Evolutionary conservation across 2,329 filamentous ascomycete species (phyloP).

Genomic region (Macrophomina tecta): DNA sequence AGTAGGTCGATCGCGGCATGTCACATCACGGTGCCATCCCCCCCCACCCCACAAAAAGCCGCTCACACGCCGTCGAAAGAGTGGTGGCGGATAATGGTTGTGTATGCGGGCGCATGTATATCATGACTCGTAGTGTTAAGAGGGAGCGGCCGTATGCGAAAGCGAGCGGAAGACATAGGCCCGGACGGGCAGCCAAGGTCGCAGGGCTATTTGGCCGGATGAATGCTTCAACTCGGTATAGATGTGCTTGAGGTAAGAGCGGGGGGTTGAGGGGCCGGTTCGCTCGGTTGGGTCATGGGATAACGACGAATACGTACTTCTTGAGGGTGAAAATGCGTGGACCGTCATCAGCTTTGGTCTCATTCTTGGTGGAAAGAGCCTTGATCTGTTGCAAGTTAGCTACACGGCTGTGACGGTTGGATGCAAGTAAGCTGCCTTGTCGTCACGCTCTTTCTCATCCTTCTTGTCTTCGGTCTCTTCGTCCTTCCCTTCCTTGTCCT

Average conservation of each 20-base stretch:
- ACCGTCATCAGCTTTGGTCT: slow-evolving; percentile 63
- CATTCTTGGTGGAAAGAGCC: slow-evolving; percentile 54
- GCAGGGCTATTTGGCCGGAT: background rate
- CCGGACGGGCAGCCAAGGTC: slow-evolving; percentile 5
- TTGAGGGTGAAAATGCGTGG: slow-evolving; percentile 84
- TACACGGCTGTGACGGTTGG: background rate
- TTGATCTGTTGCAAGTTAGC: slow-evolving; percentile 45
- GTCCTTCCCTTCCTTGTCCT: slow-evolving; percentile 68
- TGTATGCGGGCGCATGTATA: background rate
- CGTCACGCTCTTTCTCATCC: slow-evolving; percentile 68
- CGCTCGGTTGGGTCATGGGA: background rate
- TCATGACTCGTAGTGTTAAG: background rate
- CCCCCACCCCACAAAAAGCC: background rate
- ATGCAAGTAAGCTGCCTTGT: slow-evolving; percentile 53
- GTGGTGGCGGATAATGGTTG: background rate
- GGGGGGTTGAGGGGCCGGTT: background rate
- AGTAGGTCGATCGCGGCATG: background rate
- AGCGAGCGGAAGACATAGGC: background rate
- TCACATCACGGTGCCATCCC: background rate
- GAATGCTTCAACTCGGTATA: slow-evolving; percentile 4
- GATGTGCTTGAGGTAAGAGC: background rate
- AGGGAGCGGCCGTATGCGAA: background rate
- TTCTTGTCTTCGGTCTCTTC: slow-evolving; percentile 69
- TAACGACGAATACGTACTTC: slow-evolving; percentile 60
- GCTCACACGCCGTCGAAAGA: background rate